Base-by-base conservation (phyloP, 306 rosid species). In the Boehmeria nivea region DNA sequence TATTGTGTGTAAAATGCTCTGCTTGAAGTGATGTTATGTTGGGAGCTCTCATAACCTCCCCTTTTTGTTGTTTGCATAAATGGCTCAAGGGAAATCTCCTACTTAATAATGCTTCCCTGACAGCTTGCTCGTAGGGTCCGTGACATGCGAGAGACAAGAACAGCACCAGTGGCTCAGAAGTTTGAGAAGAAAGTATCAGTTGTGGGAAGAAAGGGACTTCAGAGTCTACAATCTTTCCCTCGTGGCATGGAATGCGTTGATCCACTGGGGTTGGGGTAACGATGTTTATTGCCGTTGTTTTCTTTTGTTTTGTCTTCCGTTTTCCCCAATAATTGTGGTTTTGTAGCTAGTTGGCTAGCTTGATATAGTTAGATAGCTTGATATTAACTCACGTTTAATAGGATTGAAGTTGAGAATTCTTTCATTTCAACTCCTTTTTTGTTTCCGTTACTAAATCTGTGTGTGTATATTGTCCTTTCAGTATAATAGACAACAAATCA, bases 61-160 rank as follows among this genome's bases (percentile, higher is more conserved):
- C 23, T 45, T 51, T 51, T 2, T 27, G 18, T 16, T 17, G 14
- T 31, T 16, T n/a, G 6, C 42, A 23, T 38, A 57, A 37, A 8
- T 0, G 33, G 22, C 23, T 57, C 34, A 22, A 39, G 6, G 3
- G 45, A 15, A 13, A 39, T 38, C 12, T 57, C 24, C 20, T 23
- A 23, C 17, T 5, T 21, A 20, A 11, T 64, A 27, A 51, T 65
- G 63, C 12, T 79, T 71, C 67, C 74, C 63, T 76, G 72, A 68
- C 84, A 91, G 99, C 99, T 91, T 81, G 76, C 84, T 59, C 94
- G 93, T 46, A 84, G 99, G 78, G 95, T 91, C 70, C 99, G 99
- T 64, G 99, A 69, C 22, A 91, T 91, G 99, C 83, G 99, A 66
- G 96, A 91, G 82, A 68, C 96, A 36, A 87, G 96, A 74, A 54